A percentile compares a stretch with the other conserved stretches of the same genome.
Conservation (phyloP, 768 basidiomycete genomes). For the Rhodotorula kratochvilovae region DNA sequence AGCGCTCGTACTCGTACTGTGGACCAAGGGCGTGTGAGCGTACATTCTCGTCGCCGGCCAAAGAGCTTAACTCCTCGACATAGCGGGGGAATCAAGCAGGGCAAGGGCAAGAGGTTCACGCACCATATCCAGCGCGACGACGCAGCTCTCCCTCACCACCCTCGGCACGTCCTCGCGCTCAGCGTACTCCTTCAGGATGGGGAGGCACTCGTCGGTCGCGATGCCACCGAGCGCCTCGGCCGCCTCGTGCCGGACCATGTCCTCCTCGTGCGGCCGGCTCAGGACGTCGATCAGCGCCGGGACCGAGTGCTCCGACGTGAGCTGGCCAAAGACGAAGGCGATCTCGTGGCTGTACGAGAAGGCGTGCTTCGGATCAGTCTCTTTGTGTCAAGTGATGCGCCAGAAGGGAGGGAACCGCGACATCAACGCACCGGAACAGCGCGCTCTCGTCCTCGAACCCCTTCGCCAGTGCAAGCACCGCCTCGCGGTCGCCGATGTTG, state of each 20-base stretch:
- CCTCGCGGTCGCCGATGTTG: conserved; percentile 69
- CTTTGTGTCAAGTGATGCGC: too few species aligned
- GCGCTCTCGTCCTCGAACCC: conserved; percentile 86
- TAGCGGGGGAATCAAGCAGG: neutral
- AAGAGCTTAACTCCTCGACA: too few species aligned
- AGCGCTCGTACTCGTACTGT: conserved; percentile 38
- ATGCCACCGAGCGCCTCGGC: conserved; percentile 99
- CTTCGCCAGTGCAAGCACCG: conserved; percentile 82
- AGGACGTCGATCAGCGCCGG: conserved; percentile 76
- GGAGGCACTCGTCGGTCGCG: conserved; percentile 83
- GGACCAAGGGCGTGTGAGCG: too few species aligned
- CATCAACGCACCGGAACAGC: conserved; percentile 80
- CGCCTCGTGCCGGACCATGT: conserved; percentile 98
- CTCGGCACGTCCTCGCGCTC: conserved; percentile 68
- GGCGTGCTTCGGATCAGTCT: neutral
- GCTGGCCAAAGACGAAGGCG: conserved; percentile 95
- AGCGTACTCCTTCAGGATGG: conserved; percentile 81
- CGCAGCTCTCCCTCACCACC: conserved; percentile 92
- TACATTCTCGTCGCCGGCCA: too few species aligned
- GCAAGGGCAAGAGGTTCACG: neutral
- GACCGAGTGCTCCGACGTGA: conserved; percentile 80
- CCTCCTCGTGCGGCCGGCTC: conserved; percentile 66
- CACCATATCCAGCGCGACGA: conserved; percentile 69
- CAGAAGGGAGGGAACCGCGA: too few species aligned
- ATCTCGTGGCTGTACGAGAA: conserved; percentile 78